Evolutionary conservation across 2,329 filamentous ascomycete species (phyloP).

Genomic region (Fusarium anthophilum): DNA sequence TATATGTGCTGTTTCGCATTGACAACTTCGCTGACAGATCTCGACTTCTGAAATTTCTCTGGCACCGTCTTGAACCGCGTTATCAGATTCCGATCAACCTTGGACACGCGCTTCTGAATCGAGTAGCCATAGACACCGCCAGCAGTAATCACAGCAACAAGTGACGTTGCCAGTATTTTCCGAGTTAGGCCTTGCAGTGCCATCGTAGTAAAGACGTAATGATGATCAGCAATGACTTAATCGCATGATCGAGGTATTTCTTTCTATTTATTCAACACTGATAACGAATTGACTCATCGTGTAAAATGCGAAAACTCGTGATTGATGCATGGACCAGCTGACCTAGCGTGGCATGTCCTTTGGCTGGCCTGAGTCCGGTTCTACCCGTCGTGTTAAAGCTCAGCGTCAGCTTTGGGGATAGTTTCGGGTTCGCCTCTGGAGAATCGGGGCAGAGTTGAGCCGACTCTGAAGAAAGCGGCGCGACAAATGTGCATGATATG

Average conservation of each 20-base stretch:
- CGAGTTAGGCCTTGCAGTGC: constrained; percentile 14
- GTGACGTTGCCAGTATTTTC: constrained; percentile 25
- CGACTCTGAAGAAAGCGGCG: neutral
- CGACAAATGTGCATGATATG: neutral
- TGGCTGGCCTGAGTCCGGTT: constrained; percentile 5
- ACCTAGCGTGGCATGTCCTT: neutral
- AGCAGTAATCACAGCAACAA: constrained; percentile 8
- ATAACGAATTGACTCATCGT: constrained; percentile 8
- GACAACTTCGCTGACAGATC: constrained; percentile 38
- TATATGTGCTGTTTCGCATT: constrained; percentile 35
- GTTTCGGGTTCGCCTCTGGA: neutral
- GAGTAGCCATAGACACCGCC: constrained; percentile 30
- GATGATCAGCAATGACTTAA: neutral
- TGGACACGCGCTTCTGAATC: constrained; percentile 18
- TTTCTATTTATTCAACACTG: neutral
- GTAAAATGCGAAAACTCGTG: neutral
- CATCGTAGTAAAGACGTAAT: constrained; percentile 4
- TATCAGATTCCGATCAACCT: constrained; percentile 26
- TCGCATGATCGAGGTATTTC: neutral
- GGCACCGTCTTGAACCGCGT: constrained; percentile 23
- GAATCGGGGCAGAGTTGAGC: constrained; percentile 5
- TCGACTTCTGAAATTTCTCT: constrained; percentile 38
- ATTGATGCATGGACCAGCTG: constrained; percentile 1
- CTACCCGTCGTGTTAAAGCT: neutral
- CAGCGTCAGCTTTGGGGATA: neutral